Percentiles rank a stretch among this genome's conserved stretches.
Evolutionary conservation across 208 protist species (phyloP).

Genomic region (Trypanosoma vivax): DNA sequence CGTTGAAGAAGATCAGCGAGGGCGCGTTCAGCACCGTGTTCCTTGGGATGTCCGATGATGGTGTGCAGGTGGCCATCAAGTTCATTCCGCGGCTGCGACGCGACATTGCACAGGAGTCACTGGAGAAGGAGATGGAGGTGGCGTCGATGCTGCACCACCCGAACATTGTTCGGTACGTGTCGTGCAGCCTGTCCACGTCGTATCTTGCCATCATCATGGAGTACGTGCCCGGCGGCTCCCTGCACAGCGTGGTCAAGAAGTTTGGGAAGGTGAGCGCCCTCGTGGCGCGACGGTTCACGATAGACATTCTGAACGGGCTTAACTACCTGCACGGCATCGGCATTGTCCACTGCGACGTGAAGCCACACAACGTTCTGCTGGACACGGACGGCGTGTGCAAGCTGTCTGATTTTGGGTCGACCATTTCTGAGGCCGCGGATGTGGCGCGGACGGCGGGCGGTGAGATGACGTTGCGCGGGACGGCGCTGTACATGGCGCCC

Average conservation of each 20-base stretch:
- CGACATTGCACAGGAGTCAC: slow-evolving; percentile 49
- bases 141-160: slow-evolving; percentile 54
- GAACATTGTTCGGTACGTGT: slow-evolving; percentile 79
- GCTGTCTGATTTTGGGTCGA: slow-evolving; percentile 84
- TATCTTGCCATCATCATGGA: slow-evolving; percentile 83
- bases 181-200: slow-evolving; percentile 44
- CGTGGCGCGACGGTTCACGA: slow-evolving; percentile 61
- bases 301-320: slow-evolving; percentile 70
- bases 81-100: slow-evolving; percentile 55
- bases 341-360: slow-evolving; percentile 82
- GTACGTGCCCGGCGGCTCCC: slow-evolving; percentile 75
- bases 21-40: slow-evolving; percentile 71
- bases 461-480: slow-evolving; percentile 58
- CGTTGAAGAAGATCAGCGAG: slow-evolving; percentile 47
- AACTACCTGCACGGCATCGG: slow-evolving; percentile 66
- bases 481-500: slow-evolving; percentile 77
- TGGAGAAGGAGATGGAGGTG: slow-evolving; percentile 59
- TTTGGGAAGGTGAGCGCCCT: slow-evolving; percentile 52
- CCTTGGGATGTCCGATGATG: slow-evolving; percentile 61
- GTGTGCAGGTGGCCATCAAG: slow-evolving; percentile 79
- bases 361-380: slow-evolving; percentile 84
- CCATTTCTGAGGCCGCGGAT: slow-evolving; percentile 31
- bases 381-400: slow-evolving; percentile 76
- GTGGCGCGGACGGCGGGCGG: slow-evolving; percentile 21
- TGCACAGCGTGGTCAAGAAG: slow-evolving; percentile 59